Evolutionary conservation across 2,329 filamentous ascomycete species (phyloP).

Genomic region (Sarocladium strictum): DNA sequence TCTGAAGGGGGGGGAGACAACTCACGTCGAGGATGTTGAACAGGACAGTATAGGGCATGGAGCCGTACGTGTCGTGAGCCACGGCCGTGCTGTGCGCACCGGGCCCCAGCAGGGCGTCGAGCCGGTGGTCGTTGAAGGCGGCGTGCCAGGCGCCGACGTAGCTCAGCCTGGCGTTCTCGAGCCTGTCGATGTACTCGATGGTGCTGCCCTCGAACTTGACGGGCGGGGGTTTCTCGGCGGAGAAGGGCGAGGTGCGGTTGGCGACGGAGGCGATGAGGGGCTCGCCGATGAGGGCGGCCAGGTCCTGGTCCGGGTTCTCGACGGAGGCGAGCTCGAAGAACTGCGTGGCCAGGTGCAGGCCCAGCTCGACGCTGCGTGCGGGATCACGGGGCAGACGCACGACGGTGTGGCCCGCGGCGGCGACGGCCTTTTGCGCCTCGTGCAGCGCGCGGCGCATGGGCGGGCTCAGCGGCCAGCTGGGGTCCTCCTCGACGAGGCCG

Average conservation of each 20-base stretch:
- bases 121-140: not conserved
- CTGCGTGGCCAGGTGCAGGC: not conserved
- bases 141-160: not conserved
- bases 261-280: not conserved
- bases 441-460: not conserved
- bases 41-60: not conserved
- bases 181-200: not conserved
- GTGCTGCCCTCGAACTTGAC: not conserved
- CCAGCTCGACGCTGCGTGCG: not conserved
- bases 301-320: not conserved
- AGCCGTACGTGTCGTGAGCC: not conserved
- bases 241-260: not conserved
- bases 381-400: not conserved
- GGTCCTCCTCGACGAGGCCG: not conserved
- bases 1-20: too few relatives aligned
- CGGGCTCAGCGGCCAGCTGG: not conserved
- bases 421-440: not conserved
- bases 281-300: not conserved
- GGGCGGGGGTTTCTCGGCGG: not conserved
- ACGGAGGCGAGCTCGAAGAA: not conserved
- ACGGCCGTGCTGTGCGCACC: conserved; percentile 5
- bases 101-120: not conserved
- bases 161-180: not conserved
- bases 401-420: not conserved
- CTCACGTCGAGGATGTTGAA: not conserved